A percentile compares a stretch with the other conserved stretches of the same genome.
Evolutionary conservation across 2,329 filamentous ascomycete species (phyloP).

Genomic region (Amphichorda felina): DNA sequence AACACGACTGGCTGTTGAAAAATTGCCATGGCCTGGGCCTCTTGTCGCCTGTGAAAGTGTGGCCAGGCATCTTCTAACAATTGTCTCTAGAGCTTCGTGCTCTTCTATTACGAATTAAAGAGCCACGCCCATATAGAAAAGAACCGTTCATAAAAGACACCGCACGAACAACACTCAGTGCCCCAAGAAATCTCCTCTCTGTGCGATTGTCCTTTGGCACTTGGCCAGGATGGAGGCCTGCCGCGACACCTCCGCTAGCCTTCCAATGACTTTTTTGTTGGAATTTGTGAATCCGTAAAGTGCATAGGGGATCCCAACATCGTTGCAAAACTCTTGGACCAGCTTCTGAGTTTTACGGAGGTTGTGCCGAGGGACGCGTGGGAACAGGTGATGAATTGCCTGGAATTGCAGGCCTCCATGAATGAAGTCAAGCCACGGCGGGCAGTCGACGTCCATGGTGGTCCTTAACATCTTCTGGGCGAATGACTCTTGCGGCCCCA

Average conservation of each 20-base stretch:
- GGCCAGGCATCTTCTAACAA: too few relatives aligned
- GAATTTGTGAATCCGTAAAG: constrained; percentile 77
- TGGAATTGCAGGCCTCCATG: constrained; percentile 87
- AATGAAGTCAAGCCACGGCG: constrained; percentile 78
- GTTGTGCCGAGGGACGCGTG: constrained; percentile 76
- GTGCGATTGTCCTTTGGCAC: constrained; percentile 46
- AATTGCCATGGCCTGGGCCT: too few relatives aligned
- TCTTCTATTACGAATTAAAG: too few relatives aligned
- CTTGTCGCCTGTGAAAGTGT: too few relatives aligned
- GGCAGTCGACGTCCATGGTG: constrained; percentile 88
- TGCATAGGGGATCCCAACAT: constrained; percentile 75
- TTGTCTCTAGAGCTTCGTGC: too few relatives aligned
- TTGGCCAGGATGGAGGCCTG: constrained; percentile 69
- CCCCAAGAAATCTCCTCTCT: constrained; percentile 12
- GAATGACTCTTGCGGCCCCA: constrained; percentile 77
- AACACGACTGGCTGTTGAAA: too few relatives aligned
- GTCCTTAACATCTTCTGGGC: constrained; percentile 84
- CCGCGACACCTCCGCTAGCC: constrained; percentile 65
- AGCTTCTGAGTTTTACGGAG: constrained; percentile 62
- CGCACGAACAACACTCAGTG: not conserved
- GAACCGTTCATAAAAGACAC: too few relatives aligned
- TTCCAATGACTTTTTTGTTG: constrained; percentile 68
- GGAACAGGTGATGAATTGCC: constrained; percentile 77
- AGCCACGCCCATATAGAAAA: too few relatives aligned
- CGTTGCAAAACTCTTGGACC: constrained; percentile 70